phyloP scores from a whole-genome alignment of 108 stramenopile genomes.

The Schizochytrium sp. region DNA sequence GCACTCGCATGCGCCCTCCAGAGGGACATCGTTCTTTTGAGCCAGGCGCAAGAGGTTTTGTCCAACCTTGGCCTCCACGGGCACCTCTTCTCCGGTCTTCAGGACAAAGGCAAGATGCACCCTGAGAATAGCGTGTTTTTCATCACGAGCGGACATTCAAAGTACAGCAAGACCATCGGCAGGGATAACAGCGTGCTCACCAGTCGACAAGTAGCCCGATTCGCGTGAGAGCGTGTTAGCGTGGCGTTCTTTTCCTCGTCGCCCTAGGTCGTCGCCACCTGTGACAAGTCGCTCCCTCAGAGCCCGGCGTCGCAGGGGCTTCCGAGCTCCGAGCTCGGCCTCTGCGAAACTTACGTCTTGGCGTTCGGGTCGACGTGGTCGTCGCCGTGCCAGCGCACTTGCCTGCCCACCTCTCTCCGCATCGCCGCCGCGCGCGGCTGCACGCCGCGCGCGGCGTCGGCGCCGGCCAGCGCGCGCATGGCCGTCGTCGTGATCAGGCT shows the following conservation, averaged over 20 bases:
- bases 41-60: conserved; percentile 18
- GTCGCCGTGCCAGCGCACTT: not conserved
- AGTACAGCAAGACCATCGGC: too few species aligned
- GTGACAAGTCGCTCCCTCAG: too few species aligned
- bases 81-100: not conserved
- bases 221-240: too few species aligned
- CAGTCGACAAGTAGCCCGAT: too few species aligned
- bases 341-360: not conserved
- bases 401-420: not conserved
- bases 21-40: conserved; percentile 1
- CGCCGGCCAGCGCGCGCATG: not conserved
- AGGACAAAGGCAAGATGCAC: not conserved
- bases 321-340: too few species aligned
- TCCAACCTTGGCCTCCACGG: conserved; percentile 12
- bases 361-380: conserved; percentile 15
- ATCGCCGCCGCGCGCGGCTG: not conserved
- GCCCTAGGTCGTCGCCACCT: too few species aligned
- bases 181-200: too few species aligned
- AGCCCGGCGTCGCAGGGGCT: too few species aligned
- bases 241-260: too few species aligned
- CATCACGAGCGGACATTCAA: not conserved
- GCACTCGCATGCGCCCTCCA: conserved; percentile 80
- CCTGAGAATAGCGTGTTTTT: not conserved
- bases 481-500: too few species aligned
- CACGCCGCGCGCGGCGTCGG: not conserved